These are phyloP conservation scores for Corchorus olitorius DNA, from an alignment of 345 rosid genomes.

Conservation along the genomic window DNA sequence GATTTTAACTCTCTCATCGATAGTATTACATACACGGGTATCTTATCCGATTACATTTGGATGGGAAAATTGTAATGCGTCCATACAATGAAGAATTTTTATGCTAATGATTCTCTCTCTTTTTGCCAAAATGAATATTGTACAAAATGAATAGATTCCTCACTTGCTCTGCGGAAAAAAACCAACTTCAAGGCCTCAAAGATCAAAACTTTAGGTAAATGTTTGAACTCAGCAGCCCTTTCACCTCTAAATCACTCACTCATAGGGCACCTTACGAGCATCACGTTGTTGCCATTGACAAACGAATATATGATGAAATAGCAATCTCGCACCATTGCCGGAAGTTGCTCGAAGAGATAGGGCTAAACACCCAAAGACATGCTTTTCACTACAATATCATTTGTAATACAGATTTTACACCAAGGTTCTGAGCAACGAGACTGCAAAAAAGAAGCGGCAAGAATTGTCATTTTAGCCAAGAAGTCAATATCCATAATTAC, in stretches of 20 bases:
- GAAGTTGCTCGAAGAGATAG: slow-evolving; percentile 19
- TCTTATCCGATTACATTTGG: not conserved
- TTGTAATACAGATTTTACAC: slow-evolving; percentile 28
- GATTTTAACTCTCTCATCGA: not conserved
- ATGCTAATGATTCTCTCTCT: not conserved
- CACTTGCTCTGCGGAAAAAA: slow-evolving; percentile 25
- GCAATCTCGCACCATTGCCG: slow-evolving; percentile 18
- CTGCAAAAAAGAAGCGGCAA: slow-evolving; percentile 33
- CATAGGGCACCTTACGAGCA: not conserved
- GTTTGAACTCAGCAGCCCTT: slow-evolving; percentile 21
- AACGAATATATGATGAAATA: not conserved
- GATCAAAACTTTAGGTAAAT: slow-evolving; percentile 21
- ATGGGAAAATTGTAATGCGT: slow-evolving; percentile 2
- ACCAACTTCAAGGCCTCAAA: slow-evolving; percentile 21
- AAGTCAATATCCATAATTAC: not conserved
- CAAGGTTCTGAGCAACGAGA: slow-evolving; percentile 19
- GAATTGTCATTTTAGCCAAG: not conserved
- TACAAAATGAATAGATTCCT: slow-evolving; percentile 23
- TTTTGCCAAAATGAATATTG: not conserved
- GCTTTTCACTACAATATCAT: slow-evolving; percentile 22
- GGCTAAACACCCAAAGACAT: slow-evolving; percentile 1
- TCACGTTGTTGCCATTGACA: not conserved
- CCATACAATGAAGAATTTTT: not conserved
- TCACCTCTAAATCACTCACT: slow-evolving; percentile 28
- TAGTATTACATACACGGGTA: not conserved